A percentile compares a stretch with the other conserved stretches of the same genome.
Evolutionary conservation across 306 rosid species (phyloP).

Genomic region (Casuarina glauca): DNA sequence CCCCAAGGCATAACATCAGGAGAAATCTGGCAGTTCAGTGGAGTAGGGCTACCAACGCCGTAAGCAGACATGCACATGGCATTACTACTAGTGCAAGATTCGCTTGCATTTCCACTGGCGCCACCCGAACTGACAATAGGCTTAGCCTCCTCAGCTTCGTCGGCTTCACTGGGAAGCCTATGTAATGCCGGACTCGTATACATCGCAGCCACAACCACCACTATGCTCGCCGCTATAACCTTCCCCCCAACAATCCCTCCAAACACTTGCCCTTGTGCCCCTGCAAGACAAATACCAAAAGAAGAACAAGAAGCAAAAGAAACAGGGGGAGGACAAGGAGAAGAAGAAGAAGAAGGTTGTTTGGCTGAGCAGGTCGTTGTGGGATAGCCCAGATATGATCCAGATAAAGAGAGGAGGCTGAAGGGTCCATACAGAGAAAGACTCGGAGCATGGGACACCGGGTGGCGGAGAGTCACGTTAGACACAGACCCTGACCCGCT

Average conservation of each 20-base stretch:
- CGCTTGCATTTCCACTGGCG: not conserved
- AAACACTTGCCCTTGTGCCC: constrained; percentile 42
- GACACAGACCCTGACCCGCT: constrained; percentile 49
- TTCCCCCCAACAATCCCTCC: constrained; percentile 61
- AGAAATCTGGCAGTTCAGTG: constrained; percentile 25
- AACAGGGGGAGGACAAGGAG: not conserved
- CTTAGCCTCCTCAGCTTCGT: constrained; percentile 11
- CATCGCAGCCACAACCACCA: constrained; percentile 36
- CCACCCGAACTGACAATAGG: not conserved
- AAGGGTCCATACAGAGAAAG: constrained; percentile 39
- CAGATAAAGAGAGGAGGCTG: constrained; percentile 34
- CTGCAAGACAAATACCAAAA: constrained; percentile 43
- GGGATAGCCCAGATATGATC: constrained; percentile 26
- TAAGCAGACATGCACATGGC: constrained; percentile 7
- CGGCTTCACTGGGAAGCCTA: constrained; percentile 10
- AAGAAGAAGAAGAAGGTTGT: not conserved
- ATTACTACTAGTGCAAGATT: not conserved
- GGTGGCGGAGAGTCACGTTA: constrained; percentile 33
- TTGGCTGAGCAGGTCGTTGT: constrained; percentile 1
- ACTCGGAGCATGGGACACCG: constrained; percentile 11
- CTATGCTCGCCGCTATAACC: constrained; percentile 39
- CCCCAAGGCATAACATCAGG: constrained; percentile 49
- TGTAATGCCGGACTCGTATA: constrained; percentile 33
- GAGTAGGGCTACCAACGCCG: constrained; percentile 15
- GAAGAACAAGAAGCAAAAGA: constrained; percentile 14